These are phyloP conservation scores for Russula brevipes DNA, from an alignment of 768 basidiomycete genomes.

Conservation along the genomic window DNA sequence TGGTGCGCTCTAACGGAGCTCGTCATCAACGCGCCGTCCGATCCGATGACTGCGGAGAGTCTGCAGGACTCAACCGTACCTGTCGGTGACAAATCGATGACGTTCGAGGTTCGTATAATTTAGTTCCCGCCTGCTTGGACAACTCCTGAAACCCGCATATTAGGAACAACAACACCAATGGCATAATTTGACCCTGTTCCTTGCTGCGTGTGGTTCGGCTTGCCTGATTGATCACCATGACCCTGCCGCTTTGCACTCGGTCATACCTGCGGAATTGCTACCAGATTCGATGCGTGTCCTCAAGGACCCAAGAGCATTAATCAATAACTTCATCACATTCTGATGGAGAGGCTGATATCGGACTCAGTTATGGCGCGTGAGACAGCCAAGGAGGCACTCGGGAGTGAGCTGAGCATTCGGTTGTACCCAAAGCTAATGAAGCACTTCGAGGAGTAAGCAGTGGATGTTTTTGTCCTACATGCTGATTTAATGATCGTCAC, in stretches of 20 bases:
- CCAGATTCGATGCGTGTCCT: conserved; percentile 69
- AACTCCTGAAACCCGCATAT: conserved; percentile 29
- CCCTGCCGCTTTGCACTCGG: conserved; percentile 43
- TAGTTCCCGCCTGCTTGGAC: conserved; percentile 10
- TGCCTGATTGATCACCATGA: conserved; percentile 53
- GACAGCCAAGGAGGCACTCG: conserved; percentile 72
- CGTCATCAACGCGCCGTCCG: conserved; percentile 38
- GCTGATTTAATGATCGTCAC: background rate
- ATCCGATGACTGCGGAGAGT: conserved; percentile 31
- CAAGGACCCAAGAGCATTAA: conserved; percentile 50
- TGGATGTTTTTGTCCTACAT: background rate
- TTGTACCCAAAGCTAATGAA: conserved; percentile 63
- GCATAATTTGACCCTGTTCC: conserved; percentile 77
- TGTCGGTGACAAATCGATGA: conserved; percentile 36
- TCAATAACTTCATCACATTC: conserved; percentile 62
- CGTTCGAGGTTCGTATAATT: conserved; percentile 34
- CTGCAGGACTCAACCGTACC: conserved; percentile 30
- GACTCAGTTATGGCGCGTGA: conserved; percentile 67
- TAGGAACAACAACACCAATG: conserved; percentile 77
- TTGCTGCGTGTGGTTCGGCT: conserved; percentile 67
- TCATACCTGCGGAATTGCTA: conserved; percentile 54
- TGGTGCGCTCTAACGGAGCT: conserved; percentile 64
- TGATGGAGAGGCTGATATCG: conserved; percentile 65
- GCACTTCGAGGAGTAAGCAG: conserved; percentile 66
- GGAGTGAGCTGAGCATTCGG: conserved; percentile 67